Conservation (phyloP, 2,329 filamentous ascomycete species). For the Neophaeococcomyces mojaviensis region DNA sequence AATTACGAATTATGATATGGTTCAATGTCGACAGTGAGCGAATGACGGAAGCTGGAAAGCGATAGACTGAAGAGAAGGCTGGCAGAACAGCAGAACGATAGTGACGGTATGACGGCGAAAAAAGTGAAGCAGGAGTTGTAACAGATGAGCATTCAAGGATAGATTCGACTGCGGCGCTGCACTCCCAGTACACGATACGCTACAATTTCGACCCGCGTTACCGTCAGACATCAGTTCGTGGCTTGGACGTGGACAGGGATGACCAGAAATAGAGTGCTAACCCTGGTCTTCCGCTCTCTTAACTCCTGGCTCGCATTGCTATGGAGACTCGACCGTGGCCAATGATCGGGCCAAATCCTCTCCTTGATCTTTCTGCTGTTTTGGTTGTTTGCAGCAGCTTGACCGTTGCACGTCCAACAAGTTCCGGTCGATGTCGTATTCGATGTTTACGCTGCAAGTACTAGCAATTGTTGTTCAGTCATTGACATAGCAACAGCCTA, state of each 20-base stretch:
- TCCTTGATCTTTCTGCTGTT: not conserved
- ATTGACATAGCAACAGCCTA: not conserved
- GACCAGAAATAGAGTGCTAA: not conserved
- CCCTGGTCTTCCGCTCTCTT: too few species aligned
- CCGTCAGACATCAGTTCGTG: slow-evolving; percentile 4
- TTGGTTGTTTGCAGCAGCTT: not conserved
- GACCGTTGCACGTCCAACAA: slow-evolving; percentile 7
- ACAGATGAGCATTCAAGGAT: not conserved
- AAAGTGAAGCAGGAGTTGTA: not conserved
- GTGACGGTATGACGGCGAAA: not conserved
- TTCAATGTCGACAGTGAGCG: not conserved
- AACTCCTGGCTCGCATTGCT: slow-evolving; percentile 2
- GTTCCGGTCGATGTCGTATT: not conserved
- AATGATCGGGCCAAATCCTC: not conserved
- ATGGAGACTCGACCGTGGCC: slow-evolving; percentile 3
- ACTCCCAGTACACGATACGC: not conserved
- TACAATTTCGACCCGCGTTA: not conserved
- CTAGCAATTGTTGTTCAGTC: not conserved
- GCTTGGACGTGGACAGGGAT: slow-evolving; percentile 1
- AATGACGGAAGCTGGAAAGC: slow-evolving; percentile 7
- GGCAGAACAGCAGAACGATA: slow-evolving; percentile 1
- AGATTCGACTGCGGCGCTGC: not conserved
- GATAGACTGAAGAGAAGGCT: slow-evolving; percentile 6
- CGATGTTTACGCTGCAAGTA: not conserved
- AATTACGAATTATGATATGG: slow-evolving; percentile 1